phyloP scores from a whole-genome alignment of 768 basidiomycete genomes.

The Multifurca ochricompacta region DNA sequence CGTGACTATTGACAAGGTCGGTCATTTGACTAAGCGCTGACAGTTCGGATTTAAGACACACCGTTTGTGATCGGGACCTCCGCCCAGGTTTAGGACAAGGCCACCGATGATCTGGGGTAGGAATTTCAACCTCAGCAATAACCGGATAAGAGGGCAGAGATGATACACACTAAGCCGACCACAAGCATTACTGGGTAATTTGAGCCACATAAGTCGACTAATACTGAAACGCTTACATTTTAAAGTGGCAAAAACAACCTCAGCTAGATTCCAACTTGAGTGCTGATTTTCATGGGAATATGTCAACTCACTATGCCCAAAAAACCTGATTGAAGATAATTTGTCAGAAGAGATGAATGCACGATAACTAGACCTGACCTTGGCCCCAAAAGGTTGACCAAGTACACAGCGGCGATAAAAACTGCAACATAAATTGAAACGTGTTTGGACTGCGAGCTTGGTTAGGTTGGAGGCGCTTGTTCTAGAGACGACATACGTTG shows the following conservation, averaged over 20 bases:
- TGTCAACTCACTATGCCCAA: constrained; percentile 14
- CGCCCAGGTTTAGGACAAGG: constrained; percentile 16
- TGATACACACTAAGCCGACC: constrained; percentile 14
- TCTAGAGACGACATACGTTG: background rate
- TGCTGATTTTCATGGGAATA: background rate
- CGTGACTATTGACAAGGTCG: constrained; percentile 8
- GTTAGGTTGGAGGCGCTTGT: background rate
- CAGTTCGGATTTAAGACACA: background rate
- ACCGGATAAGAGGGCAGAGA: background rate
- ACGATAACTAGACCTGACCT: constrained; percentile 1
- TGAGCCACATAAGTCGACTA: background rate
- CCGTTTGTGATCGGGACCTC: constrained; percentile 20
- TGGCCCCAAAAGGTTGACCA: constrained; percentile 13
- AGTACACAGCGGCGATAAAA: constrained; percentile 9
- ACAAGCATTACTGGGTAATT: constrained; percentile 18
- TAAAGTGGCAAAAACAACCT: constrained; percentile 18
- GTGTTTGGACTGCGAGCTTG: constrained; percentile 4
- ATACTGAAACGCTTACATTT: constrained; percentile 10
- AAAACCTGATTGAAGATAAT: constrained; percentile 4
- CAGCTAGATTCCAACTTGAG: constrained; percentile 4
- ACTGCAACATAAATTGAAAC: constrained; percentile 14
- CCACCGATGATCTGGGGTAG: constrained; percentile 17
- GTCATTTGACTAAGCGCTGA: background rate
- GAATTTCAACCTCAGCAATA: background rate
- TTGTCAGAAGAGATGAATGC: background rate